These are phyloP conservation scores for Exophiala viscosa DNA, from an alignment of 2,329 filamentous ascomycete genomes.

Conservation along the genomic window DNA sequence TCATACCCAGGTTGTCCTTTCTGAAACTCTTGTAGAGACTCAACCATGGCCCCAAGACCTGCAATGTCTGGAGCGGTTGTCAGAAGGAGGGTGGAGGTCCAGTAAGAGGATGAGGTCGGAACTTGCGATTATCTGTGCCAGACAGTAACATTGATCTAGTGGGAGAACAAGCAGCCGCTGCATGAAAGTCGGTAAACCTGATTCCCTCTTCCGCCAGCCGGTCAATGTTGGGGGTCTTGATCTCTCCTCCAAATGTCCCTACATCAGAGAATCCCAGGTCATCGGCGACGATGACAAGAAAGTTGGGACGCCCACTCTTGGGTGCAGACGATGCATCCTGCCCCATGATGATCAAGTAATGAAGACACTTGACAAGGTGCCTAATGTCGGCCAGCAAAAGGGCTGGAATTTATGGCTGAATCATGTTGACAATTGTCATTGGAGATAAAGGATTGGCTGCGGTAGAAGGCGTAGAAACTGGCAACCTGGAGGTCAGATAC, in stretches of 20 bases:
- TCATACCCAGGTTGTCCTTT: slow-evolving; percentile 35
- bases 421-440: no score
- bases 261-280: slow-evolving; percentile 32
- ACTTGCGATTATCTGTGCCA: slow-evolving; percentile 31
- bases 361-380: not conserved
- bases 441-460: no score
- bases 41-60: slow-evolving; percentile 33
- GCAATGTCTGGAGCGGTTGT: slow-evolving; percentile 31
- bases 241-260: slow-evolving; percentile 32
- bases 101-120: not conserved
- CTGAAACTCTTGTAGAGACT: slow-evolving; percentile 28
- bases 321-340: not conserved
- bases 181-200: slow-evolving; percentile 32
- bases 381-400: not conserved
- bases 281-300: slow-evolving; percentile 31
- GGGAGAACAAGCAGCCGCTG: slow-evolving; percentile 34
- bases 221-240: slow-evolving; percentile 31
- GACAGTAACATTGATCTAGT: slow-evolving; percentile 36
- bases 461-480: no score
- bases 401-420: no score
- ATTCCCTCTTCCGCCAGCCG: slow-evolving; percentile 26
- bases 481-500: no score
- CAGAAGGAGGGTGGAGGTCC: not conserved
- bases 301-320: slow-evolving; percentile 26
- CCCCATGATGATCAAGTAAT: not conserved